Conservation (phyloP, 148 eudicot genomes). For the Rhododendron mucronatum region DNA sequence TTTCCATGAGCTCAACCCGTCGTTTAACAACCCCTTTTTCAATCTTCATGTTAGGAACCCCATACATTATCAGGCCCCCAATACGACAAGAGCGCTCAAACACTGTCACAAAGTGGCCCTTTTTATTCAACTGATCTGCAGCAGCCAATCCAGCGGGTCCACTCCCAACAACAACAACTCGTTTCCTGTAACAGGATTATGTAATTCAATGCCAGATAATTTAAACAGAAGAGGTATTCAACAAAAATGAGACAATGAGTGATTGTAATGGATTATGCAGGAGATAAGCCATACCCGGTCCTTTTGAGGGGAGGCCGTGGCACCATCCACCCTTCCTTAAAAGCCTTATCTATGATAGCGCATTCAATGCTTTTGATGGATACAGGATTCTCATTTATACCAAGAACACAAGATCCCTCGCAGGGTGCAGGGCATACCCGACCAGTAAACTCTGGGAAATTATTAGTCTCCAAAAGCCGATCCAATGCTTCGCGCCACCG, state of each 20-base stretch:
- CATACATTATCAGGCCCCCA: constrained; percentile 99
- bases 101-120: constrained; percentile 88
- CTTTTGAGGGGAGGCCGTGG: constrained; percentile 86
- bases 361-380: constrained; percentile 94
- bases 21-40: constrained; percentile 84
- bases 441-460: constrained; percentile 98
- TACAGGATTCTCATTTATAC: constrained; percentile 93
- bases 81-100: constrained; percentile 93
- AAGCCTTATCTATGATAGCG: constrained; percentile 91
- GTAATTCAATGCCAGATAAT: neutral
- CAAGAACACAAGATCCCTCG: constrained; percentile 97
- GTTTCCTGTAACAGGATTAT: constrained; percentile 48
- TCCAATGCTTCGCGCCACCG: constrained; percentile 98
- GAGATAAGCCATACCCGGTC: constrained; percentile 58
- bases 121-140: constrained; percentile 87
- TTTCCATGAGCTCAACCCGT: constrained; percentile 80
- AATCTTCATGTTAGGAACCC: constrained; percentile 97
- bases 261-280: neutral
- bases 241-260: neutral
- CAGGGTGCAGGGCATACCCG: constrained; percentile 99
- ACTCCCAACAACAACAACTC: constrained; percentile 81
- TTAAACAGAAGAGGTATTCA: neutral
- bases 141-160: constrained; percentile 99
- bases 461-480: constrained; percentile 90
- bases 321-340: constrained; percentile 98